phyloP scores from a whole-genome alignment of 352 stramenopile genomes.

The Phytophthora sp. region DNA sequence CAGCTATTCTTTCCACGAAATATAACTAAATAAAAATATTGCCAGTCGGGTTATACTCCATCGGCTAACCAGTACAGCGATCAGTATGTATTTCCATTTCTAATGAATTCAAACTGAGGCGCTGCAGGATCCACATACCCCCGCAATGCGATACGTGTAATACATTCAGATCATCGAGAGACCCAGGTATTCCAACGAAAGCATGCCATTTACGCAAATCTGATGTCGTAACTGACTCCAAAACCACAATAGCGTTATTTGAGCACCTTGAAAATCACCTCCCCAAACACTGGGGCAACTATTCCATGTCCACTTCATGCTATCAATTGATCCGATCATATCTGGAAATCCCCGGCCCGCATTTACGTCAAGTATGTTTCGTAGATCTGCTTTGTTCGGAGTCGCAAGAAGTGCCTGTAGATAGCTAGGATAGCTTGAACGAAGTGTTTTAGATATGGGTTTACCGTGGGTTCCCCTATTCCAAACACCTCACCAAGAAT shows the following conservation, averaged over 20 bases:
- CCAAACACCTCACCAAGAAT: neutral
- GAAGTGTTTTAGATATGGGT: neutral
- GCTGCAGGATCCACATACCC: neutral
- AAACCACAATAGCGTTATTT: neutral
- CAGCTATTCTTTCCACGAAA: neutral
- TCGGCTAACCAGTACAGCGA: neutral
- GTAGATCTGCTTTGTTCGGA: neutral
- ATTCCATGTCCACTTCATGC: neutral
- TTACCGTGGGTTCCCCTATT: neutral
- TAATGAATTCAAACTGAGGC: neutral
- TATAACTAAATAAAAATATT: no score
- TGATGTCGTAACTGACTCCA: neutral
- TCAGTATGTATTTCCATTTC: neutral
- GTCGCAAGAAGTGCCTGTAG: neutral
- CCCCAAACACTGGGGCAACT: neutral
- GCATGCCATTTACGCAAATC: neutral
- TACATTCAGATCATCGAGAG: neutral
- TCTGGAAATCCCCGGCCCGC: neutral
- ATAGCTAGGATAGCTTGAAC: neutral
- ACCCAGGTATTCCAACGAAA: neutral
- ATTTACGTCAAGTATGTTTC: neutral
- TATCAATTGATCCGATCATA: neutral
- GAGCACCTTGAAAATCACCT: neutral
- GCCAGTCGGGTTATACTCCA: neutral
- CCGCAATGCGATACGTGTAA: neutral